A percentile compares a stretch with the other conserved stretches of the same genome.
Evolutionary conservation across 441 rosid genomes (phyloP).

Genomic region (Eugenia klotzschiana): DNA sequence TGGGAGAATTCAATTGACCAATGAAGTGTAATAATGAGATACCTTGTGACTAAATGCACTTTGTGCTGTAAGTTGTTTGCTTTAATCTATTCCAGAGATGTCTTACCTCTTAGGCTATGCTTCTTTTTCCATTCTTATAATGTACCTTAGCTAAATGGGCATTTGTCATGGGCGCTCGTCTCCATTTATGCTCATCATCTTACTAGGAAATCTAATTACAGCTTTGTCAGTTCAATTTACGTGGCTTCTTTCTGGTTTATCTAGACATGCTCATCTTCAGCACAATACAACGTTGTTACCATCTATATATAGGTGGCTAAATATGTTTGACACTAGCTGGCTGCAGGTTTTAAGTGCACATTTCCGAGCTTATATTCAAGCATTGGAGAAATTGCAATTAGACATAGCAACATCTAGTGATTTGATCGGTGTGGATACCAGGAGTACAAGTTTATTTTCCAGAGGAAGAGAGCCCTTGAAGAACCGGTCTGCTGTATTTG

Average conservation of each 20-base stretch:
- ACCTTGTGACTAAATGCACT: background rate
- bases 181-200: background rate
- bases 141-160: background rate
- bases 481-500: conserved; percentile 91
- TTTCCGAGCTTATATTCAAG: conserved; percentile 97
- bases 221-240: background rate
- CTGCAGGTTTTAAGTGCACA: conserved; percentile 95
- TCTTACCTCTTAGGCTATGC: background rate
- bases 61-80: background rate
- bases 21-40: background rate
- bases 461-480: conserved; percentile 83
- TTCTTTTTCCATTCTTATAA: background rate
- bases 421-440: conserved; percentile 93
- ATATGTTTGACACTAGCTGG: background rate
- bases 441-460: conserved; percentile 74
- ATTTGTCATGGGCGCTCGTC: background rate
- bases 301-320: background rate
- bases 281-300: background rate
- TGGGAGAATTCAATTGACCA: background rate
- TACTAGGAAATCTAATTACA: background rate
- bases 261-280: background rate
- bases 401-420: conserved; percentile 92
- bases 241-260: background rate
- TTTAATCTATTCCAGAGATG: background rate
- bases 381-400: conserved; percentile 84